A percentile compares a stretch with the other conserved stretches of the same genome.
Evolutionary conservation across 345 rosid genomes (phyloP).

Genomic region (Trapa bicornis): DNA sequence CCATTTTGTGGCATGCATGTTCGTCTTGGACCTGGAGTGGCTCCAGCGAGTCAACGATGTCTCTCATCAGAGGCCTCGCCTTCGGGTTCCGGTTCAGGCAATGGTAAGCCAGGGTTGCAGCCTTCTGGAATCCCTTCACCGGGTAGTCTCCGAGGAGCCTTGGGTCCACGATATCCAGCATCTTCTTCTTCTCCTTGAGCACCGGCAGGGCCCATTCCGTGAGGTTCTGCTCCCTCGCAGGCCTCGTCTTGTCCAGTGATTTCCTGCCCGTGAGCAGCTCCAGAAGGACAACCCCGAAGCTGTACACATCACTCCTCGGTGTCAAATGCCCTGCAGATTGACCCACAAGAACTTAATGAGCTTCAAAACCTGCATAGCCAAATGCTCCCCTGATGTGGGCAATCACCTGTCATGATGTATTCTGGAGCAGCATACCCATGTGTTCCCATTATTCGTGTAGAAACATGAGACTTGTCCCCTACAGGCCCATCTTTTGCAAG

Average conservation of each 20-base stretch:
- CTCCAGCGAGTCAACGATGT: constrained; percentile 86
- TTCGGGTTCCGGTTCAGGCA: constrained; percentile 87
- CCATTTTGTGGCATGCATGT: constrained; percentile 21
- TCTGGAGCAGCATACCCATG: constrained; percentile 99
- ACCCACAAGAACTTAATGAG: no score
- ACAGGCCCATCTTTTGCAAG: constrained; percentile 96
- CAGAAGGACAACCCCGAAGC: constrained; percentile 68
- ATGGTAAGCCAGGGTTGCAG: constrained; percentile 94
- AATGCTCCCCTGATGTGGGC: no score
- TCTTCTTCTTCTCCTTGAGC: constrained; percentile 80
- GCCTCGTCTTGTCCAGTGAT: constrained; percentile 75
- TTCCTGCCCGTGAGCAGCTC: constrained; percentile 80
- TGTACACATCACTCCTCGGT: constrained; percentile 82
- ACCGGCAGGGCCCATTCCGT: constrained; percentile 86
- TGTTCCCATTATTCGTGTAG: constrained; percentile 98
- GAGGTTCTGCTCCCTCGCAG: constrained; percentile 76
- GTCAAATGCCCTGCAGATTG: constrained; percentile 57
- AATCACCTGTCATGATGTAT: constrained; percentile 86
- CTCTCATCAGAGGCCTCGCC: constrained; percentile 97
- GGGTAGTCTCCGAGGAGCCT: constrained; percentile 69
- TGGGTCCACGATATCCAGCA: constrained; percentile 62
- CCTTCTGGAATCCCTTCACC: constrained; percentile 62
- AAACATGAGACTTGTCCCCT: constrained; percentile 94
- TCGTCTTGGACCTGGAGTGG: constrained; percentile 59
- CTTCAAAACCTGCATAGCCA: no score